phyloP scores from a whole-genome alignment of 257 asterid genomes.

The Plantago ovata region DNA sequence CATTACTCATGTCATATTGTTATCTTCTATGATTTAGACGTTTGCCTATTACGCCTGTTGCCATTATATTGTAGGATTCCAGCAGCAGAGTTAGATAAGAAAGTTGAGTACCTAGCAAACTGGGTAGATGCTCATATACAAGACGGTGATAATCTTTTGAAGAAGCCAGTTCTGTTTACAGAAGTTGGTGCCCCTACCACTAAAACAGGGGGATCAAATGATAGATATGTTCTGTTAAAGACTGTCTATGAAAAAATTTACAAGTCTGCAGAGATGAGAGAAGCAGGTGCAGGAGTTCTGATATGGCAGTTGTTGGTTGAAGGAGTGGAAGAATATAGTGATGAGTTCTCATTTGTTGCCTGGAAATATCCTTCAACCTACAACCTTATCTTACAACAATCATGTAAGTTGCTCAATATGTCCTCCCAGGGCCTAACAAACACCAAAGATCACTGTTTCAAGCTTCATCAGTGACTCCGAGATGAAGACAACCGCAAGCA shows the following conservation, averaged over 20 bases:
- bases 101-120: slow-evolving; percentile 24
- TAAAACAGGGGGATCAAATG: slow-evolving; percentile 16
- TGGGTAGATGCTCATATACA: slow-evolving; percentile 35
- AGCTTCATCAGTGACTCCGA: too few relatives aligned
- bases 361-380: slow-evolving; percentile 32
- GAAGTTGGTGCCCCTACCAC: slow-evolving; percentile 30
- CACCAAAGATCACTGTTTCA: neutral
- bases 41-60: neutral
- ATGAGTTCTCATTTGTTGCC: slow-evolving; percentile 31
- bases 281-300: slow-evolving; percentile 36
- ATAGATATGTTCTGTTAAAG: slow-evolving; percentile 24
- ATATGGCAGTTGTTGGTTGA: slow-evolving; percentile 36
- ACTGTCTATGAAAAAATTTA: slow-evolving; percentile 28
- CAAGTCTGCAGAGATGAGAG: slow-evolving; percentile 31
- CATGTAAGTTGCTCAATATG: slow-evolving; percentile 27
- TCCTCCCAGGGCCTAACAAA: slow-evolving; percentile 9
- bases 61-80: slow-evolving; percentile 20
- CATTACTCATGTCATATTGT: too few relatives aligned
- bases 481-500: too few relatives aligned
- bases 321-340: slow-evolving; percentile 30
- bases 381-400: slow-evolving; percentile 31
- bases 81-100: slow-evolving; percentile 13
- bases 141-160: slow-evolving; percentile 26
- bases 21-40: neutral
- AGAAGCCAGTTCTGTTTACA: slow-evolving; percentile 38